These are phyloP conservation scores for Fragaria vesca DNA, from an alignment of 306 rosid genomes.

Conservation along the genomic window DNA sequence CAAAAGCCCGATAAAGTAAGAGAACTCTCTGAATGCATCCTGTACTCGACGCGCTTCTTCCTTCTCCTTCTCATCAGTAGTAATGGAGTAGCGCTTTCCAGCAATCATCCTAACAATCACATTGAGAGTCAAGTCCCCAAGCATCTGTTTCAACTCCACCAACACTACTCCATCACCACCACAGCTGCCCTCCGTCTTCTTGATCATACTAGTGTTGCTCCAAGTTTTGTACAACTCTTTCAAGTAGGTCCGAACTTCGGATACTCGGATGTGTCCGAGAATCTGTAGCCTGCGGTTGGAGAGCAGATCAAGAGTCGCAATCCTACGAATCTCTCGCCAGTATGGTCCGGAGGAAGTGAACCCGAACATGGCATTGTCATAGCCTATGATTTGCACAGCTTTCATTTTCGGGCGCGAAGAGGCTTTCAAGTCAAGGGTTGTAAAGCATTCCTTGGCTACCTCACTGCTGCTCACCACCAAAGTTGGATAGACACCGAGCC, in stretches of 20 bases:
- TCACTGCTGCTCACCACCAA: slow-evolving; percentile 5
- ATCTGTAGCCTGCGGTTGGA: background rate
- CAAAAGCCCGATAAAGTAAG: background rate
- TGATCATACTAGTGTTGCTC: background rate
- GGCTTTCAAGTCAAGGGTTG: background rate
- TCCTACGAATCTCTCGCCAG: background rate
- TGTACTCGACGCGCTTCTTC: background rate
- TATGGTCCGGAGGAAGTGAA: background rate
- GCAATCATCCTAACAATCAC: background rate
- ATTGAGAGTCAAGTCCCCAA: background rate
- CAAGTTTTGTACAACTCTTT: background rate
- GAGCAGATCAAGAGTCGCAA: slow-evolving; percentile 1
- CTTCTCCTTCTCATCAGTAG: background rate
- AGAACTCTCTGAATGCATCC: background rate
- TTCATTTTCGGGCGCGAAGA: background rate
- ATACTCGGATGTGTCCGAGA: background rate
- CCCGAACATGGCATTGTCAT: background rate
- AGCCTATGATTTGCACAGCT: background rate
- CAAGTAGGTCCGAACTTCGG: background rate
- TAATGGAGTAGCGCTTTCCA: background rate
- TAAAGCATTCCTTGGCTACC: background rate
- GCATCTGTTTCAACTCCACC: background rate
- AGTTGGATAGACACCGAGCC: background rate
- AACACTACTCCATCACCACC: background rate
- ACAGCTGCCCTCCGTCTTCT: background rate